phyloP scores from a whole-genome alignment of 2,329 filamentous ascomycete genomes.

The Camptophora hylomeconis region DNA sequence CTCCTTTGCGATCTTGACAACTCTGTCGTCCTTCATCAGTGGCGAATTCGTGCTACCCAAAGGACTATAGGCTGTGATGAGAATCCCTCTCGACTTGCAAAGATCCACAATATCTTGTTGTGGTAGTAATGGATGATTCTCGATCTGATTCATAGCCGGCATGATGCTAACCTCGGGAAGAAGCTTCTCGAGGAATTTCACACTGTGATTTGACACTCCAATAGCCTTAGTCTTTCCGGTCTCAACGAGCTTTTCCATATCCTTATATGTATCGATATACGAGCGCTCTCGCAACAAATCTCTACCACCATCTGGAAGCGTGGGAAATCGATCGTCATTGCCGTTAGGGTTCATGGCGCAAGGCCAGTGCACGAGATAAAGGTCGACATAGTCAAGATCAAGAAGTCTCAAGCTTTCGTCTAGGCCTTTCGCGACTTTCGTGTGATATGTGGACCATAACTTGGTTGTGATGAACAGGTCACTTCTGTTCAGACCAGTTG shows the following conservation, averaged over 20 bases:
- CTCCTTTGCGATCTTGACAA: slow-evolving; percentile 29
- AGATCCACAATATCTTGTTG: slow-evolving; percentile 36
- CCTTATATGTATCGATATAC: slow-evolving; percentile 31
- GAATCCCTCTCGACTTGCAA: slow-evolving; percentile 37
- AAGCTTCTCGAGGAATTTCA: slow-evolving; percentile 35
- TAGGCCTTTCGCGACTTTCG: slow-evolving; percentile 49
- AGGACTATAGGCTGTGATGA: slow-evolving; percentile 42
- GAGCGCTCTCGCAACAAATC: slow-evolving; percentile 33
- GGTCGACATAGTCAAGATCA: slow-evolving; percentile 54
- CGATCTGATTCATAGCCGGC: slow-evolving; percentile 39
- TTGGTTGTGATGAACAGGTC: slow-evolving; percentile 59
- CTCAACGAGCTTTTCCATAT: slow-evolving; percentile 32
- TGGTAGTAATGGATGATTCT: slow-evolving; percentile 41
- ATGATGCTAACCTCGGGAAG: slow-evolving; percentile 32
- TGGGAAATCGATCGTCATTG: slow-evolving; percentile 34
- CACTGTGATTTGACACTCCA: slow-evolving; percentile 39
- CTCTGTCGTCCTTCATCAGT: slow-evolving; percentile 27
- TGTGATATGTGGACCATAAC: slow-evolving; percentile 53
- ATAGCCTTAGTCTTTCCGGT: slow-evolving; percentile 37
- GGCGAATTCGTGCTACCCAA: slow-evolving; percentile 39
- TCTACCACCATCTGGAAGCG: slow-evolving; percentile 27
- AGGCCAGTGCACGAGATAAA: slow-evolving; percentile 60
- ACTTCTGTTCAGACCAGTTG: slow-evolving; percentile 49
- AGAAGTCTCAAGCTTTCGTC: slow-evolving; percentile 49
- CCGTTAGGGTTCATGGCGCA: slow-evolving; percentile 33